A percentile compares a stretch with the other conserved stretches of the same genome.
phyloP scores from a whole-genome alignment of 768 basidiomycete genomes.

The Boletellus sp. region DNA sequence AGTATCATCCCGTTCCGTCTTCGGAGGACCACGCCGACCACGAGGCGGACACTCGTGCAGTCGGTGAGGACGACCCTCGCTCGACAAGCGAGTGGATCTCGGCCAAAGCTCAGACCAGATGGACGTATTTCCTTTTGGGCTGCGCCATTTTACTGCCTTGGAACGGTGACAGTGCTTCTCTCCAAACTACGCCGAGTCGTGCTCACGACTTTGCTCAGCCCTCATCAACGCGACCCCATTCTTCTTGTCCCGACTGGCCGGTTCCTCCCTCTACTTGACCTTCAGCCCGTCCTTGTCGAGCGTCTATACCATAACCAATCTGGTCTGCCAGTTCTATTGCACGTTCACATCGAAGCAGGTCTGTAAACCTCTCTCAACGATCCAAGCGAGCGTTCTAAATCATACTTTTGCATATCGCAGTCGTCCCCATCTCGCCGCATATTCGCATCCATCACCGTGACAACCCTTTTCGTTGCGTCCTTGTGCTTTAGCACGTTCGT shows the following conservation, averaged over 20 bases:
- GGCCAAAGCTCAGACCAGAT: constrained; percentile 46
- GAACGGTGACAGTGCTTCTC: constrained; percentile 64
- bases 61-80: constrained; percentile 8
- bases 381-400: not conserved
- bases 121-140: constrained; percentile 72
- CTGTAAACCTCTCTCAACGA: constrained; percentile 19
- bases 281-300: constrained; percentile 68
- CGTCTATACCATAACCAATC: constrained; percentile 59
- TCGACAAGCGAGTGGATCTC: constrained; percentile 23
- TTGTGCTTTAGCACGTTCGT: constrained; percentile 68
- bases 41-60: not conserved
- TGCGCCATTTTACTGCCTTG: constrained; percentile 80
- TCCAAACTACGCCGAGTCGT: not conserved
- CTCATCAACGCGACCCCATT: constrained; percentile 85
- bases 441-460: constrained; percentile 46
- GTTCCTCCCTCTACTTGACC: constrained; percentile 52
- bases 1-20: constrained; percentile 22
- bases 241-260: constrained; percentile 66
- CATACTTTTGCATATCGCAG: constrained; percentile 33
- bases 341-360: constrained; percentile 68
- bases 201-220: constrained; percentile 41
- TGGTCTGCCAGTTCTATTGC: constrained; percentile 70
- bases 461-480: constrained; percentile 52
- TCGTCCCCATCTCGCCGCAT: constrained; percentile 57
- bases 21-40: constrained; percentile 10